Base-by-base conservation (phyloP, 345 rosid species). In the Triadica sebifera region DNA sequence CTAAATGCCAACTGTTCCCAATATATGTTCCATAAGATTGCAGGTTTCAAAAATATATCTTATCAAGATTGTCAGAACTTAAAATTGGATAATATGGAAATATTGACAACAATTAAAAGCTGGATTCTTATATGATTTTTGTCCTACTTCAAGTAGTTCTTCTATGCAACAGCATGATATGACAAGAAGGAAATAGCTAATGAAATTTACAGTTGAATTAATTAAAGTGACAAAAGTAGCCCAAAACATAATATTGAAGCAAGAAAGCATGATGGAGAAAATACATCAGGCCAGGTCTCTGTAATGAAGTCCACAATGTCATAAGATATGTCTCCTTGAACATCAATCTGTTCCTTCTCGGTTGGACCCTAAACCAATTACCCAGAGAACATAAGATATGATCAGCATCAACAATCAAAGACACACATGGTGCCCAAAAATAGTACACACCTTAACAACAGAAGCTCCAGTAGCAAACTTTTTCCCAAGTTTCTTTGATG, bases 401-500 rank as follows among this genome's bases (percentile, higher is more conserved):
- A 57, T 59, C 43, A 63, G 12, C 73, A 29, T 50, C 13, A 70
- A 37, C 20, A 12, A 66, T 56, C 63, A 68, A 51, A 62, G 62
- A 38, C 39, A 65, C 68, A 16, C 9, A 50, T 16, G 37, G 29
- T 38, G 2, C 17, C 59, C 22, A 52, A 8, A n/a, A 52, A 72
- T 50, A 78, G 52, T 17, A 73, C 80, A 71, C 46, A 94, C 98
- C 98, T 94, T 94, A 64, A 94, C 97, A 77, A 92, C 98, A 15
- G 98, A 94, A 60, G 98, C 98, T 73, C 98, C 98, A 11, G 98
- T 94, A 60, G 98, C 98, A 81, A 92, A 94, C 89, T 94, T 94
- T 79, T 93, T 69, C 60, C 98, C 98, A 7, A 94, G 92, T 79
- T 89, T 94, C 81, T 94, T 94, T 4, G 98, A 89, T 39, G 98